Conservation (phyloP, 495 filamentous ascomycete genomes). For the Penicillium waksmanii region DNA sequence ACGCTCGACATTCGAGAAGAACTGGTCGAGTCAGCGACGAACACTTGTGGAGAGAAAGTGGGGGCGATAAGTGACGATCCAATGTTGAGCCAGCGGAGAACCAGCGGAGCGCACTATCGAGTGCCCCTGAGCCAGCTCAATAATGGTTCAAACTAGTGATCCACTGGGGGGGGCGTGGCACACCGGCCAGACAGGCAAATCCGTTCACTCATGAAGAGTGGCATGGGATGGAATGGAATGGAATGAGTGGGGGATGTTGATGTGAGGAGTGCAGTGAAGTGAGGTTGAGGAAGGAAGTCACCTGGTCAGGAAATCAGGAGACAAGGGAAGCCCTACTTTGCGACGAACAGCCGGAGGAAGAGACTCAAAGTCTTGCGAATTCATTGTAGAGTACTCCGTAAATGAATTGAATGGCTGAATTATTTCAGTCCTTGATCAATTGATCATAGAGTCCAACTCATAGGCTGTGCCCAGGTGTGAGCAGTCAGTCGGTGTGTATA, state of each 20-base stretch:
- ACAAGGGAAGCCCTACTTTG: conserved; percentile 35
- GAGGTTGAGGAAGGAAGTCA: neutral
- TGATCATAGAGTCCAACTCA: too few species aligned
- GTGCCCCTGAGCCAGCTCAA: conserved; percentile 3
- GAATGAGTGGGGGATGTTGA: neutral
- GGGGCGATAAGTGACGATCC: conserved; percentile 1
- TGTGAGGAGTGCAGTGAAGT: neutral
- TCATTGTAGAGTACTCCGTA: neutral
- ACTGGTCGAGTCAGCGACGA: conserved; percentile 32
- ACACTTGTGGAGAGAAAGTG: conserved; percentile 15
- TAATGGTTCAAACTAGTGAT: neutral
- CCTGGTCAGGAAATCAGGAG: neutral
- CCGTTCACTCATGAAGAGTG: too few species aligned
- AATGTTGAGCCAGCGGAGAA: neutral
- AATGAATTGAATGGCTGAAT: neutral
- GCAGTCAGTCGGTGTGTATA: too few species aligned
- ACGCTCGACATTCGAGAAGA: conserved; percentile 48
- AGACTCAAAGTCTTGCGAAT: conserved; percentile 34
- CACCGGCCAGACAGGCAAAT: too few species aligned
- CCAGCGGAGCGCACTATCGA: neutral
- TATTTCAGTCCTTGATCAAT: too few species aligned
- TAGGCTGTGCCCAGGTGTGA: too few species aligned
- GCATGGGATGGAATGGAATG: neutral
- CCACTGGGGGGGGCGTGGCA: too few species aligned
- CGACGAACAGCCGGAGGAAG: conserved; percentile 40